Evolutionary conservation across 202 grass and related monocot genomes (phyloP).

Genomic region (Musa balbisiana): DNA sequence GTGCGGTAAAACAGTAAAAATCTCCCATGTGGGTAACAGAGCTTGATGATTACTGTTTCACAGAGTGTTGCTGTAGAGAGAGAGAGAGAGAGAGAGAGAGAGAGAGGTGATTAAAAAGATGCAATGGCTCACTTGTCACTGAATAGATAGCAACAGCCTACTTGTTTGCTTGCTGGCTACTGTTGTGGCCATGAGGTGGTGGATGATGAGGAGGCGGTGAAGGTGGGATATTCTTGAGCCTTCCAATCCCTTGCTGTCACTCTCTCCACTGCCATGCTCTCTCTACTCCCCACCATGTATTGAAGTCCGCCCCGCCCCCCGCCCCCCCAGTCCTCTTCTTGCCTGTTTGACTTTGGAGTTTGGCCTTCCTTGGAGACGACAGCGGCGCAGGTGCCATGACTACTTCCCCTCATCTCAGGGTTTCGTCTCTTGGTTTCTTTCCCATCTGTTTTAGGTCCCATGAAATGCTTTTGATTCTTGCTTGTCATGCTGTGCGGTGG

Average conservation of each 20-base stretch:
- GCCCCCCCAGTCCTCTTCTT: neutral
- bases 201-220: neutral
- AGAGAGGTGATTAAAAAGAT: conserved; percentile 1
- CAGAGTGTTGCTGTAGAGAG: neutral
- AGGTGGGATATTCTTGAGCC: neutral
- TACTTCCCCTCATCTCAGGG: too few species aligned
- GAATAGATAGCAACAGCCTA: neutral
- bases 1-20: neutral
- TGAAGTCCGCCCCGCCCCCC: neutral
- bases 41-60: conserved; percentile 8
- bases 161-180: neutral
- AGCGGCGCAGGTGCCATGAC: too few species aligned
- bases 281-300: neutral
- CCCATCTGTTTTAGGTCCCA: too few species aligned
- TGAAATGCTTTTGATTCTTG: too few species aligned
- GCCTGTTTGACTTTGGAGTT: neutral
- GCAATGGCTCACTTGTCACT: neutral
- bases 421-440: too few species aligned
- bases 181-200: neutral
- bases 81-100: neutral
- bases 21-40: neutral
- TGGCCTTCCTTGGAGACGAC: neutral
- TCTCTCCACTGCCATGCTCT: neutral
- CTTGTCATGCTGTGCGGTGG: too few species aligned
- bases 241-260: neutral